These are phyloP conservation scores for Filobasidium wieringae DNA, from an alignment of 768 basidiomycete genomes.

Conservation along the genomic window DNA sequence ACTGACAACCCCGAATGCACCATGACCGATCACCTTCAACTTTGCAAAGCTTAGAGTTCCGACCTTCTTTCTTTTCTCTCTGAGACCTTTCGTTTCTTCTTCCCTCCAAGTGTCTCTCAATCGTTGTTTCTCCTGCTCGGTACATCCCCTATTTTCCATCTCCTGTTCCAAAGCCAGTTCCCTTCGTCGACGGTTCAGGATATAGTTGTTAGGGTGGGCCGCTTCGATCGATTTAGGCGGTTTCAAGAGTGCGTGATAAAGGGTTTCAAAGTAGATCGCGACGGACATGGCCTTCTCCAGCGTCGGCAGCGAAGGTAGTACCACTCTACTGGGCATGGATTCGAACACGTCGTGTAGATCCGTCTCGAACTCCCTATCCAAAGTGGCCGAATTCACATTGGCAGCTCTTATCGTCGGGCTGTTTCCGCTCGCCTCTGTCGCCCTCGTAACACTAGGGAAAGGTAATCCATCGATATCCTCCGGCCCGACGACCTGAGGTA, in stretches of 20 bases:
- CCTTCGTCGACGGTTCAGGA: constrained; percentile 74
- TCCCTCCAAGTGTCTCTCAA: constrained; percentile 64
- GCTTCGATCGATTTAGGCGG: constrained; percentile 49
- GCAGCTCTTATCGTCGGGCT: not conserved
- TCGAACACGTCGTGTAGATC: not conserved
- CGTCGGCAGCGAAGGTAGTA: constrained; percentile 77
- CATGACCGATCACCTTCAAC: constrained; percentile 89
- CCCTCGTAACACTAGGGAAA: constrained; percentile 1
- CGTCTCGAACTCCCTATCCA: not conserved
- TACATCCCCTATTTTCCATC: constrained; percentile 50
- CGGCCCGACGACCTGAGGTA: constrained; percentile 17
- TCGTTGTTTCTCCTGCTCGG: constrained; percentile 56
- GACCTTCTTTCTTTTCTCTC: constrained; percentile 70
- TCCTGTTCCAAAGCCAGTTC: constrained; percentile 77
- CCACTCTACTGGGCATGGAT: constrained; percentile 28
- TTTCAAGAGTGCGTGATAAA: constrained; percentile 36
- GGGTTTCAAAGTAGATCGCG: constrained; percentile 65
- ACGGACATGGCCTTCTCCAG: constrained; percentile 87
- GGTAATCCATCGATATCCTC: constrained; percentile 13
- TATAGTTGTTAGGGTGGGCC: constrained; percentile 71
- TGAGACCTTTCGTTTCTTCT: constrained; percentile 82
- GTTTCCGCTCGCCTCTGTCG: not conserved
- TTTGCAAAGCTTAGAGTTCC: constrained; percentile 73
- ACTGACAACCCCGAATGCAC: constrained; percentile 95
- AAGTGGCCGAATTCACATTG: not conserved